Evolutionary conservation across 441 rosid species (phyloP).

Genomic region (Adansonia madagascariensis): DNA sequence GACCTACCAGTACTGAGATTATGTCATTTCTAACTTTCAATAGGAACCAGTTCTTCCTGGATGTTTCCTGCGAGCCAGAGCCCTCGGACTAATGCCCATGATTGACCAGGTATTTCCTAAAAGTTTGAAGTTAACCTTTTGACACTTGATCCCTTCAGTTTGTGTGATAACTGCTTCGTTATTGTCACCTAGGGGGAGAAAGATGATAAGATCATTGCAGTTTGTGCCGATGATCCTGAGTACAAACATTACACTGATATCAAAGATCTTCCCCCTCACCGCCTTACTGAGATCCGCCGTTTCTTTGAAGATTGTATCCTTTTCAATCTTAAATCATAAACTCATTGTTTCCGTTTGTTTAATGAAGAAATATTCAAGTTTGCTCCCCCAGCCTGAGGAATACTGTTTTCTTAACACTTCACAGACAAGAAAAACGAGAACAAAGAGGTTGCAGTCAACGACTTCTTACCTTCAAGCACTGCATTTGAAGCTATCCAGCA

Average conservation of each 20-base stretch:
- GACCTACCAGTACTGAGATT: constrained; percentile 4
- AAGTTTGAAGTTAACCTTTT: constrained; percentile 14
- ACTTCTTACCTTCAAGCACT: constrained; percentile 70
- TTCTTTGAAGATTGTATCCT: constrained; percentile 94
- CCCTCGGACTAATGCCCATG: constrained; percentile 98
- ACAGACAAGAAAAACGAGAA: constrained; percentile 97
- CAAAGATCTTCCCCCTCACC: constrained; percentile 92
- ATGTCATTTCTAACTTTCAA: constrained; percentile 17
- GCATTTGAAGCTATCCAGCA: constrained; percentile 83
- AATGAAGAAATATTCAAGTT: background rate
- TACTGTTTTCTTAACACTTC: constrained; percentile 32
- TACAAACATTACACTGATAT: constrained; percentile 86
- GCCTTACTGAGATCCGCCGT: constrained; percentile 86
- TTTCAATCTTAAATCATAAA: constrained; percentile 22
- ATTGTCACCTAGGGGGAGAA: constrained; percentile 75
- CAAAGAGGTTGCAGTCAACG: constrained; percentile 95
- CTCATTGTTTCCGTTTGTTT: background rate
- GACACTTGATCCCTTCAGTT: background rate
- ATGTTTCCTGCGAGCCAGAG: constrained; percentile 89
- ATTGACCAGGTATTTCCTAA: constrained; percentile 73
- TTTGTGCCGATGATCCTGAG: constrained; percentile 96
- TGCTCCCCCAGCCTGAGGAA: background rate
- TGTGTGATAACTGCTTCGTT: background rate
- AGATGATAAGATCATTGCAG: constrained; percentile 96
- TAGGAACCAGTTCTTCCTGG: constrained; percentile 98